Evolutionary conservation across 495 filamentous ascomycete species (phyloP), one percentile per base, ranked within the genome.

Genomic region (Aspergillus hancockii): DNA sequence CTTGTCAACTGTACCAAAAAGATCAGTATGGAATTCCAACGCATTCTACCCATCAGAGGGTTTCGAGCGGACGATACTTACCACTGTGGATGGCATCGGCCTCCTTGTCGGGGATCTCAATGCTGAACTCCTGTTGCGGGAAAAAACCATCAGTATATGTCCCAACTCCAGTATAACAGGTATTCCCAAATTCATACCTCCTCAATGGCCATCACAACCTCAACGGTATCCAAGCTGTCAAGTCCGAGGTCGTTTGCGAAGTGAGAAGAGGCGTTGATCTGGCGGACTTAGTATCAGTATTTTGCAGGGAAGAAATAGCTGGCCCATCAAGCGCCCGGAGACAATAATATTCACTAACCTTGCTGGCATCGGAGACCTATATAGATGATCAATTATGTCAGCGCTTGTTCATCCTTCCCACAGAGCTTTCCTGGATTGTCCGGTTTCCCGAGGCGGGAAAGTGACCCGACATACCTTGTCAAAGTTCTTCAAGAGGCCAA

Each of bases 151-250:
- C 52, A 75, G 67, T 58, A 23, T 12, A 40, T 25, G 1, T 25
- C 25, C n/a, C 30, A 21, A 49, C 8, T 8, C 18, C 14, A 41
- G 32, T 58, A 60, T 66, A 54, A 47, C 41, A 59, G 58, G 67
- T 63, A 55, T 63, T 60, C n/a, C 62, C 46, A 46, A 47, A 36
- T 59, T 58, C 85, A 64, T 81, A 96, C 93, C 90, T 98, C 94
- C 84, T 98, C 94, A 78, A 98, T 97, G 61, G 94, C 94, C 94
- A 98, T 98, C 60, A 98, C 95, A 64, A 98, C 93, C 83, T 98
- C 94, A 54, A 98, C 94, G 51, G 93, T 97, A 73, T 98, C 94
- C 73, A 98, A 82, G 80, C 90, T 95, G 81, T 98, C 94, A 65
- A 98, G 77, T 57, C 92, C 95, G 49, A 98, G 85, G 78, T 98